Evolutionary conservation across 208 protist genomes (phyloP).

Genomic region (Trypanosoma lewisi): DNA sequence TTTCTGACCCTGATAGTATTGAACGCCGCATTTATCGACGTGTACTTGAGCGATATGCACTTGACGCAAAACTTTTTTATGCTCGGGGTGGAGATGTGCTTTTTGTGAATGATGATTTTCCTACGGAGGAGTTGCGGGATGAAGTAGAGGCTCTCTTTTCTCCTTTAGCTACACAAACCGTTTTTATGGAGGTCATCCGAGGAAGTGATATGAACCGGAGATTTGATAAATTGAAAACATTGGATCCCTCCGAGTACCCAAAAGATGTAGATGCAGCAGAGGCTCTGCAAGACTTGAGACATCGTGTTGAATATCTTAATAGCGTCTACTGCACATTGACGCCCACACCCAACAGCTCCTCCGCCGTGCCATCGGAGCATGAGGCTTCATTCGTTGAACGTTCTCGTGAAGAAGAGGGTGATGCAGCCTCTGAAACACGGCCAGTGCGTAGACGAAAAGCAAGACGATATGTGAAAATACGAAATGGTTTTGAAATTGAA

Average conservation of each 20-base stretch:
- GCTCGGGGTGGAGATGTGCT: slow-evolving; percentile 69
- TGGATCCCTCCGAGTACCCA: slow-evolving; percentile 70
- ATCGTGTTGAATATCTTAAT: slow-evolving; percentile 49
- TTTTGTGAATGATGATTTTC: slow-evolving; percentile 87
- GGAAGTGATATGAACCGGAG: slow-evolving; percentile 36
- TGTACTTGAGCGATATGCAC: slow-evolving; percentile 57
- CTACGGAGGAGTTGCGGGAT: slow-evolving; percentile 64
- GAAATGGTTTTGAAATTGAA: slow-evolving; percentile 56
- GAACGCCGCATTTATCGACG: slow-evolving; percentile 61
- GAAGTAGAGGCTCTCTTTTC: slow-evolving; percentile 67
- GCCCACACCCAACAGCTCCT: neutral
- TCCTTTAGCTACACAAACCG: slow-evolving; percentile 47
- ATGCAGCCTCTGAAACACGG: neutral
- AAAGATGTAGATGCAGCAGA: slow-evolving; percentile 21
- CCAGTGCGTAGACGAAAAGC: neutral
- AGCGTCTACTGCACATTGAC: slow-evolving; percentile 54
- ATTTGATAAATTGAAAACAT: slow-evolving; percentile 68
- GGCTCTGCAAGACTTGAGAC: slow-evolving; percentile 57
- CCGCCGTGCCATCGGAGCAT: neutral
- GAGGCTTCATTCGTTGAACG: neutral
- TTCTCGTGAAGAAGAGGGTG: neutral
- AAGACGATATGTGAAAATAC: slow-evolving; percentile 55
- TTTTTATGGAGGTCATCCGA: slow-evolving; percentile 85
- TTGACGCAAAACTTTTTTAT: slow-evolving; percentile 71
- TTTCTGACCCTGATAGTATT: slow-evolving; percentile 48